Evolutionary conservation across 2,329 filamentous ascomycete genomes (phyloP), one percentile per base, ranked within the genome.

Genomic region (Exophiala spinifera): DNA sequence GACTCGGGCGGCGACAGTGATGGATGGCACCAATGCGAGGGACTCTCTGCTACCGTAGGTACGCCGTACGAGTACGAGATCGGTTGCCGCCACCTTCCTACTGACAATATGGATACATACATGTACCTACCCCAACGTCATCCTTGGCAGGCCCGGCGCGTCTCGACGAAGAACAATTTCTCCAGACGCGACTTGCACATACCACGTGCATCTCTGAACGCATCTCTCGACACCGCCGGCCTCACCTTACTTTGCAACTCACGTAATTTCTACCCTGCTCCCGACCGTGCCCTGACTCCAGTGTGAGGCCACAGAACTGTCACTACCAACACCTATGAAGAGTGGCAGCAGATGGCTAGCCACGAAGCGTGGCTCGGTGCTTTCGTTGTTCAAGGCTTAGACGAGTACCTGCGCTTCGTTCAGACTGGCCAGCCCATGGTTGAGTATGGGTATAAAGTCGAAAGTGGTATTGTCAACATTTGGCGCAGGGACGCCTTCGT

Each of bases 301-400:
- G 28, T 31, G 28, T 31, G 10, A 31, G 10, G 8, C 4, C 11
- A 11, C 28, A 31, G 7, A 31, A 31, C 7, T 10, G 28, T 31
- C 28, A 31, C 28, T 3, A 11, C 36, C 17, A 39, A 20, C 19
- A 44, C 21, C 17, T 14, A 44, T 44, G 42, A 21, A 3, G 23
- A 15, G 5, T 3, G 23, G 7, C 23, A 20, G 13, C 21, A 19
- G 17, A 56, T 56, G 54, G 54, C 49, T 17, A 3, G 17, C 31
- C 46, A 53, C 23, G 28, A 53, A 40, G 46, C 50, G 44, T 57
- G 55, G 55, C 36, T 57, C 50, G 50, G 23, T 21, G 42, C 40
- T 5, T 53, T 53, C 36, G 46, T 57, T 44, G 28, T 17, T 19
- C 39, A 42, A 13, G 37, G 42, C 23, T 11, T 57, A 15, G 21